These are phyloP conservation scores for Colletotrichum tanaceti DNA, from an alignment of 2,329 filamentous ascomycete species.

Conservation along the genomic window DNA sequence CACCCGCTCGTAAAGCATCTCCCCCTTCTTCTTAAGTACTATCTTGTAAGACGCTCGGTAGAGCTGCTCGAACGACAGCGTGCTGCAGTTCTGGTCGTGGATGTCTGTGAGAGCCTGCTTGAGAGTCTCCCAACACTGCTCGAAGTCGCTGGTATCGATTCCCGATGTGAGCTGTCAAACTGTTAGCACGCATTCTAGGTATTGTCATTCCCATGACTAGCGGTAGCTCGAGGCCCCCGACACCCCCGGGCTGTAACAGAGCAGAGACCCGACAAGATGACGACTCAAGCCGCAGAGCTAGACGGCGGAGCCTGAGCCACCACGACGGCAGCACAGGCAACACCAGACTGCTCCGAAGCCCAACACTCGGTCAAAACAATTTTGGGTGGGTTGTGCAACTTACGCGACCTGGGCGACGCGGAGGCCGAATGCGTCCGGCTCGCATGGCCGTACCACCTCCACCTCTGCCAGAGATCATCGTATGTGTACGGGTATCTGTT, in stretches of 20 bases:
- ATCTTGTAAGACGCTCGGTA: conserved; percentile 96
- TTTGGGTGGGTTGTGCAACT: conserved; percentile 43
- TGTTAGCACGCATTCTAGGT: conserved; percentile 20
- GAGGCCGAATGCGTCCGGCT: conserved; percentile 56
- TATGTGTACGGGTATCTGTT: conserved; percentile 1
- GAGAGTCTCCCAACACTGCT: conserved; percentile 84
- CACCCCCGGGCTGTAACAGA: not conserved
- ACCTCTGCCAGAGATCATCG: conserved; percentile 63
- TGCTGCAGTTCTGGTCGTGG: conserved; percentile 89
- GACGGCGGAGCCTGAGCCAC: not conserved
- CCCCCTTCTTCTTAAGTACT: conserved; percentile 87
- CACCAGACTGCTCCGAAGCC: not conserved
- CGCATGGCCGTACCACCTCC: conserved; percentile 52
- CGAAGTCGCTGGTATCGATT: conserved; percentile 77
- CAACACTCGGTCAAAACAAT: not conserved
- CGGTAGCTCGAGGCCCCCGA: not conserved
- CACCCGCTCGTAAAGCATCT: conserved; percentile 83
- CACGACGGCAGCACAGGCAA: not conserved
- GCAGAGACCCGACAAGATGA: not conserved
- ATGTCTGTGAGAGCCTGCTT: conserved; percentile 85
- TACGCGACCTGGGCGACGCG: conserved; percentile 57
- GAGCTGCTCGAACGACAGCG: conserved; percentile 92
- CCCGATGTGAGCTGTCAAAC: conserved; percentile 11
- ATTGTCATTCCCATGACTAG: not conserved
- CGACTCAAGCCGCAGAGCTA: not conserved